Percentiles rank a stretch among this genome's conserved stretches.
phyloP scores from a whole-genome alignment of 169 alveolate species.

The Babesia divergens region DNA sequence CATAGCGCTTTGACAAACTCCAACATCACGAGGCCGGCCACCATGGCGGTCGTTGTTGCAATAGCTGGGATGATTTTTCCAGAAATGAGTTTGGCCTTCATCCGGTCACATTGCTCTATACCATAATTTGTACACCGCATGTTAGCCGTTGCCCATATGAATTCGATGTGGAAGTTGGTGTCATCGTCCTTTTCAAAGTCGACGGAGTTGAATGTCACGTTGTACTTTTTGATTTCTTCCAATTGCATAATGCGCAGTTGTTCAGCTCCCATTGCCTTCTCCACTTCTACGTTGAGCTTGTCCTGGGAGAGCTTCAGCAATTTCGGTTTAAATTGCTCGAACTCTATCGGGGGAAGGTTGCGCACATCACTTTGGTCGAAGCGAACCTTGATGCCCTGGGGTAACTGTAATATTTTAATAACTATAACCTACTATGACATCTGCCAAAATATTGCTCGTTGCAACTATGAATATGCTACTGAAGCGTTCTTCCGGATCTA shows the following conservation, averaged over 20 bases:
- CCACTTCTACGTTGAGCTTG: constrained; percentile 56
- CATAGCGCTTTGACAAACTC: constrained; percentile 85
- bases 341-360: constrained; percentile 4
- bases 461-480: constrained; percentile 81
- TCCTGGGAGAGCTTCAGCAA: constrained; percentile 51
- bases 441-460: constrained; percentile 89
- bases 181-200: constrained; percentile 99
- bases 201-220: constrained; percentile 21
- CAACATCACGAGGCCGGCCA: constrained; percentile 94
- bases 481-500: constrained; percentile 16
- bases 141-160: constrained; percentile 93
- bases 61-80: constrained; percentile 99
- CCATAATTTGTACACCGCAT: constrained; percentile 96
- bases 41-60: constrained; percentile 99
- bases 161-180: constrained; percentile 95
- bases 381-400: constrained; percentile 21
- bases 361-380: constrained; percentile 11
- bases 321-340: constrained; percentile 50
- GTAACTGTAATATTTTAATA: not conserved
- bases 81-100: constrained; percentile 96
- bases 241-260: not conserved
- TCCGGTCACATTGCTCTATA: constrained; percentile 86
- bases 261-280: constrained; percentile 14
- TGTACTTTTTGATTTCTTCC: constrained; percentile 34
- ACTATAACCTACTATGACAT: constrained; percentile 29